These are phyloP conservation scores for Sicyos baderoa DNA, from an alignment of 306 rosid genomes.

Conservation along the genomic window DNA sequence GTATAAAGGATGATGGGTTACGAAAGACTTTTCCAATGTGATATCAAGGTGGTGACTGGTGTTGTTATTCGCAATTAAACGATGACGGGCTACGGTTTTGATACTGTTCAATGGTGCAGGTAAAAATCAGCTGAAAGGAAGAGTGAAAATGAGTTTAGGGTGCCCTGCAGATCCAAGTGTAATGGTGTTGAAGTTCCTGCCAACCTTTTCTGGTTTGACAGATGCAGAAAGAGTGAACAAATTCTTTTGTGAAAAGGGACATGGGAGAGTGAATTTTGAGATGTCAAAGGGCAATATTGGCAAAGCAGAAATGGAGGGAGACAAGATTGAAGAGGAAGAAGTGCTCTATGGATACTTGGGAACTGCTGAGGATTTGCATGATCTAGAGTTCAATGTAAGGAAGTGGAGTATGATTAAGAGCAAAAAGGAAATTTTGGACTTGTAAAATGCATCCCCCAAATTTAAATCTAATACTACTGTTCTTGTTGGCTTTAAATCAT, in stretches of 20 bases:
- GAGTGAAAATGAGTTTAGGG: conserved; percentile 54
- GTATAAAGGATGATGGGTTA: too few relatives aligned
- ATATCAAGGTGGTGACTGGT: too few relatives aligned
- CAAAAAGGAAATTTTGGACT: conserved; percentile 70
- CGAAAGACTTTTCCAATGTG: too few relatives aligned
- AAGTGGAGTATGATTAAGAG: conserved; percentile 58
- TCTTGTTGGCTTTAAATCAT: too few relatives aligned
- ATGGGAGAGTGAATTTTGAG: conserved; percentile 38
- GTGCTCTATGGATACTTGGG: conserved; percentile 74
- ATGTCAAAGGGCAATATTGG: neutral
- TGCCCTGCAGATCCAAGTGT: conserved; percentile 44
- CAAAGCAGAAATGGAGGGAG: conserved; percentile 14
- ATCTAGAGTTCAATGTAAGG: conserved; percentile 55
- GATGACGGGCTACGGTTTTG: neutral
- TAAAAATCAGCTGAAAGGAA: conserved; percentile 72
- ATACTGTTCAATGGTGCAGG: conserved; percentile 31
- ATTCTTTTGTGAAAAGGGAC: conserved; percentile 27
- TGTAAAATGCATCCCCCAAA: conserved; percentile 42
- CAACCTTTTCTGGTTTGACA: conserved; percentile 44
- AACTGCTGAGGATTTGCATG: conserved; percentile 70
- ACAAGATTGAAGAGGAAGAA: conserved; percentile 35
- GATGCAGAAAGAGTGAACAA: conserved; percentile 43
- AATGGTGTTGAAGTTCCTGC: conserved; percentile 43
- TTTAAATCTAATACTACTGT: too few relatives aligned
- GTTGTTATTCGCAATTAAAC: too few relatives aligned